Evolutionary conservation across 176 grass and related monocot species (phyloP).

Genomic region (Carex pumila): DNA sequence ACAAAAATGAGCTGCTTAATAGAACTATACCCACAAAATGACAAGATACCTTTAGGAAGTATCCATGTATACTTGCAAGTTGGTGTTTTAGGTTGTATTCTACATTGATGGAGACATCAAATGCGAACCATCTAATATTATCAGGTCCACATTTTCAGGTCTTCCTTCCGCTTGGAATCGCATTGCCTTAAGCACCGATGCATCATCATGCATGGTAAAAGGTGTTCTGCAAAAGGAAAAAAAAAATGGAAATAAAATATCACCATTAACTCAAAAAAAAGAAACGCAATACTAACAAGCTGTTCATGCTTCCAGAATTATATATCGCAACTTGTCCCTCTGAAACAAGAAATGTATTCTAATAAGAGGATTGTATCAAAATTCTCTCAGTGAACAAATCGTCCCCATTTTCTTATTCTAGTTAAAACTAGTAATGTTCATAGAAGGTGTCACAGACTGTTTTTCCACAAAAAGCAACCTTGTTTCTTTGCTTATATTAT

Average conservation of each 20-base stretch:
- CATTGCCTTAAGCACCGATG: slow-evolving; percentile 62
- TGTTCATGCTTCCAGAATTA: neutral
- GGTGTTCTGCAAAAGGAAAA: slow-evolving; percentile 45
- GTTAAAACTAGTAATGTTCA: neutral
- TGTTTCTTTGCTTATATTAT: neutral
- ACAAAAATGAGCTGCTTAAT: slow-evolving; percentile 18
- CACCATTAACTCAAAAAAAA: neutral
- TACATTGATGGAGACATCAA: neutral
- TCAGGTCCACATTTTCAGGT: slow-evolving; percentile 20
- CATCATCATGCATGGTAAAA: slow-evolving; percentile 79
- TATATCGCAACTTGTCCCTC: neutral
- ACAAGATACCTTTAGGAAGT: neutral
- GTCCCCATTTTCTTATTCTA: neutral
- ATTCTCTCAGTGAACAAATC: neutral
- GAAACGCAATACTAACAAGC: neutral
- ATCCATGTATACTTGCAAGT: neutral
- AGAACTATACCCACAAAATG: neutral
- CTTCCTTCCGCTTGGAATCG: slow-evolving; percentile 30
- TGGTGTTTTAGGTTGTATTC: neutral
- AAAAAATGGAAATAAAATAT: neutral
- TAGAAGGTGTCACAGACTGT: neutral
- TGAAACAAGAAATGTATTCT: neutral
- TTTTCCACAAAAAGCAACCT: neutral
- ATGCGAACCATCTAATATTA: slow-evolving; percentile 16
- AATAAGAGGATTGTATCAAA: neutral